phyloP scores from a whole-genome alignment of 441 rosid species.

The Mallotus repandus region DNA sequence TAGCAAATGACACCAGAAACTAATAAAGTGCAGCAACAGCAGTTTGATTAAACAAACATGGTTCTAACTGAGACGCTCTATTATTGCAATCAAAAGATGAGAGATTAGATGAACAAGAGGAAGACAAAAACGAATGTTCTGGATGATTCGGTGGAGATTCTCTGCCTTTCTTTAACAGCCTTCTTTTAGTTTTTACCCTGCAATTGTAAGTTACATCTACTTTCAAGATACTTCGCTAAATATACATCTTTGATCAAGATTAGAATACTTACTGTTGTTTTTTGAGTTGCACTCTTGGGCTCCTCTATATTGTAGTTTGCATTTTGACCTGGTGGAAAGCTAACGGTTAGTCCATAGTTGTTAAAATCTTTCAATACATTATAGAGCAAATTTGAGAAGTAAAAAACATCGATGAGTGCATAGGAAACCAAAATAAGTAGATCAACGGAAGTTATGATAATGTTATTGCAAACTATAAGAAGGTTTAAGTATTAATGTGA shows the following conservation, averaged over 20 bases:
- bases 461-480: neutral
- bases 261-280: conserved; percentile 46
- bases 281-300: conserved; percentile 33
- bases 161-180: conserved; percentile 53
- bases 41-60: conserved; percentile 35
- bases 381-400: neutral
- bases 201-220: conserved; percentile 28
- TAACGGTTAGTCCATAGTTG: conserved; percentile 31
- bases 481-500: neutral
- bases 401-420: too few relatives aligned
- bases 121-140: conserved; percentile 68
- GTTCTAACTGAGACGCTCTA: conserved; percentile 48
- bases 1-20: too few relatives aligned
- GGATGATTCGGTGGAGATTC: conserved; percentile 66
- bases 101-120: conserved; percentile 74
- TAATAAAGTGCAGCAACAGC: conserved; percentile 27
- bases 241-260: conserved; percentile 1
- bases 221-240: conserved; percentile 8
- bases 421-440: neutral
- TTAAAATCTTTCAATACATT: neutral
- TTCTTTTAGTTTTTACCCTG: conserved; percentile 64
- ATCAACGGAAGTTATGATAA: neutral
- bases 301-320: conserved; percentile 36
- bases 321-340: conserved; percentile 50
- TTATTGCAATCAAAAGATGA: conserved; percentile 59